A percentile compares a stretch with the other conserved stretches of the same genome.
These are phyloP conservation scores for Trichoderma sp. DNA, from an alignment of 2,329 filamentous ascomycete species.

Conservation along the genomic window DNA sequence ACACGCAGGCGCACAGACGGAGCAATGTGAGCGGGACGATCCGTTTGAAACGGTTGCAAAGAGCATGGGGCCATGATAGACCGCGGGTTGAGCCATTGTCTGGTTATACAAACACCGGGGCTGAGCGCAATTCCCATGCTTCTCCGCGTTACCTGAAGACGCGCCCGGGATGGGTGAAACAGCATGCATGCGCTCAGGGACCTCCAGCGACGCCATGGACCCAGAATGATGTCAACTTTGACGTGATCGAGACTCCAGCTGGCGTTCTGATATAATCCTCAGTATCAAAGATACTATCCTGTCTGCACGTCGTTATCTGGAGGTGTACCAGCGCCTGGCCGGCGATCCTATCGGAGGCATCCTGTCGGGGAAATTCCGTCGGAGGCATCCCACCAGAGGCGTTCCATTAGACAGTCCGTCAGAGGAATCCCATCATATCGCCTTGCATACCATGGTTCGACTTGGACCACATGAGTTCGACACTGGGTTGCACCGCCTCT, in stretches of 20 bases:
- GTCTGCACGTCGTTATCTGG: background rate
- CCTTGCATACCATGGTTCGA: background rate
- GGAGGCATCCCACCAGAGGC: no score
- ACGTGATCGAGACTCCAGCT: background rate
- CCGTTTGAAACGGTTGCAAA: slow-evolving; percentile 25
- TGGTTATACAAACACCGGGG: slow-evolving; percentile 8
- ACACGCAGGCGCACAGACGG: background rate
- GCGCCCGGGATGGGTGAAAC: slow-evolving; percentile 9
- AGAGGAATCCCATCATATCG: background rate
- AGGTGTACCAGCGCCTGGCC: background rate
- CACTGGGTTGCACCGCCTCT: background rate
- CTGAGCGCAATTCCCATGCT: background rate
- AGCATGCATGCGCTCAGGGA: slow-evolving; percentile 9
- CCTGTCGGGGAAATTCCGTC: no score
- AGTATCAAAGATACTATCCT: background rate
- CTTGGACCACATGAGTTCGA: no score
- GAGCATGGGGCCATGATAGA: slow-evolving; percentile 18
- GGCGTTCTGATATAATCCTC: background rate
- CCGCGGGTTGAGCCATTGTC: slow-evolving; percentile 1
- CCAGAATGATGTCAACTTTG: slow-evolving; percentile 5
- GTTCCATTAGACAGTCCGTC: no score
- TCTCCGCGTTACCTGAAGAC: background rate
- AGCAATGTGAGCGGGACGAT: slow-evolving; percentile 14
- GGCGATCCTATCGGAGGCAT: no score
- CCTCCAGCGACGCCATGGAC: slow-evolving; percentile 3